A percentile compares a stretch with the other conserved stretches of the same genome.
Conservation (phyloP, 805 yeast species). For the Torulaspora quercuum region DNA sequence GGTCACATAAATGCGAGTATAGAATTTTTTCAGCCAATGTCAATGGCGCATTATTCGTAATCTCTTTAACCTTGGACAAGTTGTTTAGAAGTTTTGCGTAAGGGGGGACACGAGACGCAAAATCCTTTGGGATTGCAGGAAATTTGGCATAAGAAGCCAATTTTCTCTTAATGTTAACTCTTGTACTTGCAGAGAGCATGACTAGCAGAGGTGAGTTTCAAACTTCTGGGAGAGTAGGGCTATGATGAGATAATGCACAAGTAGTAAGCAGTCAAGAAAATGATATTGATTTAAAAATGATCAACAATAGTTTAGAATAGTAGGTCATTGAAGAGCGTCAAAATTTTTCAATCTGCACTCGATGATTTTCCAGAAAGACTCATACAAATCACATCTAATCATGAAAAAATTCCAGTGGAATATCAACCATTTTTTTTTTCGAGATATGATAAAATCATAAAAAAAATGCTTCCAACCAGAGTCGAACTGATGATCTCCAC, state of each 20-base stretch:
- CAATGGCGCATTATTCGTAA: slow-evolving; percentile 69
- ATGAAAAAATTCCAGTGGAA: slow-evolving; percentile 15
- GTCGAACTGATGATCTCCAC: slow-evolving; percentile 78
- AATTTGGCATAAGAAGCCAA: slow-evolving; percentile 26
- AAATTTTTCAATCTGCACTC: too few species aligned
- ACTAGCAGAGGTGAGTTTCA: neutral
- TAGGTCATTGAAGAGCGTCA: too few species aligned
- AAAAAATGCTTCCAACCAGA: slow-evolving; percentile 59
- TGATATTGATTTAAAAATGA: too few species aligned
- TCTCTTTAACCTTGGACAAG: slow-evolving; percentile 56
- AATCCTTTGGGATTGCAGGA: slow-evolving; percentile 54
- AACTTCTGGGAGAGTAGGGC: too few species aligned
- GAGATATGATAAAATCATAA: slow-evolving; percentile 1
- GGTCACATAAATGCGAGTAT: slow-evolving; percentile 87
- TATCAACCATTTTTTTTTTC: neutral
- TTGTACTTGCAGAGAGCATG: slow-evolving; percentile 29
- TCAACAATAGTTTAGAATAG: too few species aligned
- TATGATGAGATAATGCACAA: too few species aligned
- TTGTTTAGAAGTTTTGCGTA: slow-evolving; percentile 69
- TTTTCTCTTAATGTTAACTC: slow-evolving; percentile 22
- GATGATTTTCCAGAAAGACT: too few species aligned
- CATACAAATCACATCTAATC: neutral
- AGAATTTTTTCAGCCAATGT: slow-evolving; percentile 93
- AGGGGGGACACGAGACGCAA: slow-evolving; percentile 77
- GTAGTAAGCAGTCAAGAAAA: too few species aligned